Conservation (phyloP, 208 protist species). For the Crithidia mellificae region DNA sequence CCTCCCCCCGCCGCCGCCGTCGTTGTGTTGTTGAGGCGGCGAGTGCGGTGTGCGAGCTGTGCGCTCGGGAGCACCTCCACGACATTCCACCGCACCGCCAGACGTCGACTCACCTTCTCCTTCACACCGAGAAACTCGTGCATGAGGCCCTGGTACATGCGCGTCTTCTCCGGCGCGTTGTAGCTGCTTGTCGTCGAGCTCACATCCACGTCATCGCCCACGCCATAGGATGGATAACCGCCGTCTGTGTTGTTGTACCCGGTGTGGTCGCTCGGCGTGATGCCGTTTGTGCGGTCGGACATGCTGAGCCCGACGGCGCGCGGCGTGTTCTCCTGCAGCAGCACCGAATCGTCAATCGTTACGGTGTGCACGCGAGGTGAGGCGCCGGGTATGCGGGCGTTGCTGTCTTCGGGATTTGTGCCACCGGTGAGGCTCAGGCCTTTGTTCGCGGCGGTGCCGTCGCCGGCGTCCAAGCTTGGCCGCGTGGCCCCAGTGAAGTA, state of each 20-base stretch:
- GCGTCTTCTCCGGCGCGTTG: slow-evolving; percentile 4
- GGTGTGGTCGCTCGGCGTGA: neutral
- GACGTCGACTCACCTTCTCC: slow-evolving; percentile 14
- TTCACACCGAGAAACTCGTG: slow-evolving; percentile 21
- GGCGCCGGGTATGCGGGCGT: neutral
- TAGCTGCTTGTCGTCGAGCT: slow-evolving; percentile 7
- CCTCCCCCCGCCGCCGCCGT: no score
- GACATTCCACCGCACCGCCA: slow-evolving; percentile 28
- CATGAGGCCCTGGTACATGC: slow-evolving; percentile 25
- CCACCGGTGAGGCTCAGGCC: neutral
- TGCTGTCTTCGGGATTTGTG: neutral
- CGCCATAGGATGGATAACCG: neutral
- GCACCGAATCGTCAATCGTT: slow-evolving; percentile 10
- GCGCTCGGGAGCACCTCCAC: slow-evolving; percentile 19
- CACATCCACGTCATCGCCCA: neutral
- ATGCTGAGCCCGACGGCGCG: neutral
- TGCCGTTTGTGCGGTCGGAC: neutral
- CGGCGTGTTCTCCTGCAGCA: neutral
- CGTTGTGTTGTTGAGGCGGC: neutral
- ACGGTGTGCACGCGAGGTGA: slow-evolving; percentile 12
- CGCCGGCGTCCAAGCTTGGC: neutral
- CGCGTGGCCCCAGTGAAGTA: slow-evolving; percentile 15
- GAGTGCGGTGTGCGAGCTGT: neutral
- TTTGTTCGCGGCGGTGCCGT: neutral
- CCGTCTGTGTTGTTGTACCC: neutral